phyloP scores from a whole-genome alignment of 2,329 filamentous ascomycete genomes.

The Nothophoma quercina region DNA sequence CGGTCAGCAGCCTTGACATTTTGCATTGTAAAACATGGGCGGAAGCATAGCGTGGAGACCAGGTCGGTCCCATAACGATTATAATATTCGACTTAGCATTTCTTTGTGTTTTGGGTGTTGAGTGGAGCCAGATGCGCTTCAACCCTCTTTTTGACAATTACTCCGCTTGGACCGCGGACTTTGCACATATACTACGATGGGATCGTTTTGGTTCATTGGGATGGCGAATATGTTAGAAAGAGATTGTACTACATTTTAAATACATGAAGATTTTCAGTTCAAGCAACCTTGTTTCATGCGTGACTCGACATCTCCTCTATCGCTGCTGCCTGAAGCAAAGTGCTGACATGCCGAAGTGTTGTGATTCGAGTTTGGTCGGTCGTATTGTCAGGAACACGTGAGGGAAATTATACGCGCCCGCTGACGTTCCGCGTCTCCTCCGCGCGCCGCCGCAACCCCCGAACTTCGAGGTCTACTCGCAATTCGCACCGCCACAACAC shows the following conservation, averaged over 20 bases:
- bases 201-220: slow-evolving; percentile 39
- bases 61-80: slow-evolving; percentile 47
- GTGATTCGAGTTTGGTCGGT: not conserved
- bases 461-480: slow-evolving; percentile 10
- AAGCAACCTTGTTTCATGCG: not conserved
- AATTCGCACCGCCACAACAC: slow-evolving; percentile 7
- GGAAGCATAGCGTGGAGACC: slow-evolving; percentile 44
- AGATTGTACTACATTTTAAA: slow-evolving; percentile 44
- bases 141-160: slow-evolving; percentile 34
- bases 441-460: slow-evolving; percentile 36
- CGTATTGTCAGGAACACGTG: slow-evolving; percentile 10
- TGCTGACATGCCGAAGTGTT: not conserved
- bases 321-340: not conserved
- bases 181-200: slow-evolving; percentile 50
- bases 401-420: slow-evolving; percentile 21
- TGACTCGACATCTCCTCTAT: not conserved
- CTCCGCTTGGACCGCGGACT: slow-evolving; percentile 32
- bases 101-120: slow-evolving; percentile 42
- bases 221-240: slow-evolving; percentile 50
- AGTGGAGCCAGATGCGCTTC: slow-evolving; percentile 36
- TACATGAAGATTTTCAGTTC: slow-evolving; percentile 35
- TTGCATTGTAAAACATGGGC: slow-evolving; percentile 51
- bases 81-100: slow-evolving; percentile 48
- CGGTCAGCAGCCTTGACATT: slow-evolving; percentile 26
- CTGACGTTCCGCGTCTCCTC: slow-evolving; percentile 24